Evolutionary conservation across 306 rosid species (phyloP).

Genomic region (Dryas octopetala): DNA sequence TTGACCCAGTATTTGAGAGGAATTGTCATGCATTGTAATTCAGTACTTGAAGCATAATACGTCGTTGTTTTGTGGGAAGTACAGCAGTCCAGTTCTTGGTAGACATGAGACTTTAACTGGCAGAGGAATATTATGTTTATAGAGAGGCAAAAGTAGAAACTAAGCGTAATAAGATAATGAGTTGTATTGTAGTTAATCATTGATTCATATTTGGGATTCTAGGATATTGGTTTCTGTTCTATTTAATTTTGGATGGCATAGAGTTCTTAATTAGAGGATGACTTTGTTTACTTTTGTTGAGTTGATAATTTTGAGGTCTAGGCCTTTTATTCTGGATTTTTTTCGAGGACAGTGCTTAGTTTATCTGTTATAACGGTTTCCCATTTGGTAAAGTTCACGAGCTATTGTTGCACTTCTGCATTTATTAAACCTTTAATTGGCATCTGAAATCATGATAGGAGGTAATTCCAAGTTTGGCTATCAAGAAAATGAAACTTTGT

Average conservation of each 20-base stretch:
- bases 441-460: background rate
- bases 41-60: background rate
- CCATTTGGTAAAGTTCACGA: background rate
- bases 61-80: background rate
- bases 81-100: background rate
- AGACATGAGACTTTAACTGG: background rate
- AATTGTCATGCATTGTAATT: background rate
- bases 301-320: background rate
- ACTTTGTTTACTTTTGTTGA: background rate
- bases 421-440: background rate
- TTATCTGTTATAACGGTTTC: background rate
- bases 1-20: background rate
- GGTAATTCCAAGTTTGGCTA: background rate
- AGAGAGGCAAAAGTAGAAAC: background rate
- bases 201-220: background rate
- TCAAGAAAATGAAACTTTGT: background rate
- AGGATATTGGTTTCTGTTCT: background rate
- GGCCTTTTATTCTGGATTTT: background rate
- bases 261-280: background rate
- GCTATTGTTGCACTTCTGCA: constrained; percentile 14
- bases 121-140: background rate
- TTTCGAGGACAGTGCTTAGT: background rate
- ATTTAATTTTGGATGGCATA: background rate
- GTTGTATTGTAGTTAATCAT: background rate
- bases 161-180: background rate